Percentiles rank a stretch among this genome's conserved stretches.
phyloP scores from a whole-genome alignment of 2,329 filamentous ascomycete species.

The Fusarium domesticum region DNA sequence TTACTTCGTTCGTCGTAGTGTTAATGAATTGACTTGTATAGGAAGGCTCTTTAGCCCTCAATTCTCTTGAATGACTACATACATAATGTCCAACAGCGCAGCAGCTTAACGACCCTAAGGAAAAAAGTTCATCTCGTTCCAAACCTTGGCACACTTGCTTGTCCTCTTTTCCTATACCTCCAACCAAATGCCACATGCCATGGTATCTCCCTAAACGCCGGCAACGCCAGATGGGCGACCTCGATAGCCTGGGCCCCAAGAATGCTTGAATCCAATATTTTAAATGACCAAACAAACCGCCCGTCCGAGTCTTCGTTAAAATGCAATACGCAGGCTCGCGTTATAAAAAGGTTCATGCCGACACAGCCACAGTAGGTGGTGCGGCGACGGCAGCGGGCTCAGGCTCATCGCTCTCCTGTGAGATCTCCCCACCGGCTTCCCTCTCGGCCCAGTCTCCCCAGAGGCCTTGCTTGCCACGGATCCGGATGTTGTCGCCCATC shows the following conservation, averaged over 20 bases:
- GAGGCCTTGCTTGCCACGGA: slow-evolving; percentile 88
- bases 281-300: slow-evolving; percentile 32
- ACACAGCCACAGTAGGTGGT: slow-evolving; percentile 36
- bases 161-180: slow-evolving; percentile 25
- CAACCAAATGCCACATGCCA: slow-evolving; percentile 30
- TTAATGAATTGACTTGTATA: background rate
- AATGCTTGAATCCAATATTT: slow-evolving; percentile 36
- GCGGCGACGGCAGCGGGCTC: slow-evolving; percentile 34
- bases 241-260: slow-evolving; percentile 30
- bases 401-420: slow-evolving; percentile 43
- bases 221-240: slow-evolving; percentile 35
- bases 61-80: slow-evolving; percentile 11
- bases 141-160: slow-evolving; percentile 8
- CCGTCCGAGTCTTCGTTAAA: slow-evolving; percentile 25
- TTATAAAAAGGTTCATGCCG: slow-evolving; percentile 29
- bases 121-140: slow-evolving; percentile 7
- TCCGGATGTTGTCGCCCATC: slow-evolving; percentile 76
- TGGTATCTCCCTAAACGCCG: slow-evolving; percentile 42
- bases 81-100: slow-evolving; percentile 10
- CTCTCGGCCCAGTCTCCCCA: slow-evolving; percentile 96
- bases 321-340: slow-evolving; percentile 16
- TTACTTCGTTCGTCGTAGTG: background rate
- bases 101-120: background rate
- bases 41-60: background rate
- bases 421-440: slow-evolving; percentile 62